A percentile compares a stretch with the other conserved stretches of the same genome.
Conservation (phyloP, 257 asterid species). For the Echium plantagineum region DNA sequence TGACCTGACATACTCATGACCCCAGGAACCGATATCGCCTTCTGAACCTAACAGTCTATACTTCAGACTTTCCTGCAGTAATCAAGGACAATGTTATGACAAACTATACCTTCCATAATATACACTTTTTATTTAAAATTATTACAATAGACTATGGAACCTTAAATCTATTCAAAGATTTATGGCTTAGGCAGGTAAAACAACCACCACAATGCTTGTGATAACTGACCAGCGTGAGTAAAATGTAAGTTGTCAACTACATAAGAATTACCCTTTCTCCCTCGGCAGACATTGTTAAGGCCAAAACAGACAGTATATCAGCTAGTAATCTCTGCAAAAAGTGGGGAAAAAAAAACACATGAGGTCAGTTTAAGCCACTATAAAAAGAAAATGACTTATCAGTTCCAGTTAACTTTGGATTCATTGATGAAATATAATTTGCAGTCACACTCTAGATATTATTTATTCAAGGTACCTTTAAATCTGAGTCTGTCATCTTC, state of each 20-base stretch:
- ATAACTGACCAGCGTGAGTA: no score
- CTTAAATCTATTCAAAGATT: background rate
- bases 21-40: conserved; percentile 95
- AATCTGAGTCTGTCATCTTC: conserved; percentile 53
- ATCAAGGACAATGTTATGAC: background rate
- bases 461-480: conserved; percentile 47
- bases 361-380: background rate
- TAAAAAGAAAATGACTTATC: background rate
- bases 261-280: conserved; percentile 65
- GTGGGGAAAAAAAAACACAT: background rate
- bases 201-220: no score
- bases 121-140: no score
- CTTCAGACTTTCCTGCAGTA: conserved; percentile 75
- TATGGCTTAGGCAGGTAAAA: no score
- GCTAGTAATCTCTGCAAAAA: conserved; percentile 61
- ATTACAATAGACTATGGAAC: no score
- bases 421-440: background rate
- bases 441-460: background rate
- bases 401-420: background rate
- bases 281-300: conserved; percentile 96
- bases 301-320: conserved; percentile 92
- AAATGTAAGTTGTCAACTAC: background rate
- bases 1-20: conserved; percentile 95
- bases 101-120: background rate
- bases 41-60: conserved; percentile 81